These are phyloP conservation scores for Botrytis medusae DNA, from an alignment of 2,329 filamentous ascomycete species.

Conservation along the genomic window DNA sequence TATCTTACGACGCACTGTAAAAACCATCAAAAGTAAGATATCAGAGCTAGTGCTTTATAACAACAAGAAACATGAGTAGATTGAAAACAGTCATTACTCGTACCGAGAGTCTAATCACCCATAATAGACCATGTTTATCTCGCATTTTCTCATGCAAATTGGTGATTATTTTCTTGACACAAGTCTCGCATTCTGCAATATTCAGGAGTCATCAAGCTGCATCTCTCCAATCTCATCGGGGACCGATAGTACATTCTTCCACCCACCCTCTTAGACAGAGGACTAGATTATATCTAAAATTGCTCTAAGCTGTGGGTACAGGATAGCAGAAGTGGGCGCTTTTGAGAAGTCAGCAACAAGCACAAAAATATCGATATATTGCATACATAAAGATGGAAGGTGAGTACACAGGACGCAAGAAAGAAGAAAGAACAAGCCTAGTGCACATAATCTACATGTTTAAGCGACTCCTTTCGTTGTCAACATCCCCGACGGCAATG, in stretches of 20 bases:
- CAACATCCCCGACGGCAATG: not conserved
- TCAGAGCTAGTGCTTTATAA: not conserved
- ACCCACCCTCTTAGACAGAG: not conserved
- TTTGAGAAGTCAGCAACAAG: not conserved
- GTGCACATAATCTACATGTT: not conserved
- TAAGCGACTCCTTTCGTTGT: too few species aligned
- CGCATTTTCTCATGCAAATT: not conserved
- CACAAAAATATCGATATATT: not conserved
- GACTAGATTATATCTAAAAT: accelerated
- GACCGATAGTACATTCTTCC: not conserved
- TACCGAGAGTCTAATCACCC: not conserved
- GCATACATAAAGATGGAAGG: not conserved
- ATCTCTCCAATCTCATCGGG: not conserved
- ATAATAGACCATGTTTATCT: not conserved
- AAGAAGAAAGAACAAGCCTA: accelerated
- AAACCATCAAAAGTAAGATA: not conserved
- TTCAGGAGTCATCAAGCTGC: not conserved
- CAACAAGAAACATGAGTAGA: too few species aligned
- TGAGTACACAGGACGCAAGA: not conserved
- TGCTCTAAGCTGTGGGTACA: accelerated
- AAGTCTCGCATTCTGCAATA: not conserved
- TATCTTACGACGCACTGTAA: not conserved
- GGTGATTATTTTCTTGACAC: not conserved
- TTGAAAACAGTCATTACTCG: too few species aligned
- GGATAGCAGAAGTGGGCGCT: not conserved